These are phyloP conservation scores for Laetiporus sulphureus DNA, from an alignment of 1,284 basidiomycete species.

Conservation along the genomic window DNA sequence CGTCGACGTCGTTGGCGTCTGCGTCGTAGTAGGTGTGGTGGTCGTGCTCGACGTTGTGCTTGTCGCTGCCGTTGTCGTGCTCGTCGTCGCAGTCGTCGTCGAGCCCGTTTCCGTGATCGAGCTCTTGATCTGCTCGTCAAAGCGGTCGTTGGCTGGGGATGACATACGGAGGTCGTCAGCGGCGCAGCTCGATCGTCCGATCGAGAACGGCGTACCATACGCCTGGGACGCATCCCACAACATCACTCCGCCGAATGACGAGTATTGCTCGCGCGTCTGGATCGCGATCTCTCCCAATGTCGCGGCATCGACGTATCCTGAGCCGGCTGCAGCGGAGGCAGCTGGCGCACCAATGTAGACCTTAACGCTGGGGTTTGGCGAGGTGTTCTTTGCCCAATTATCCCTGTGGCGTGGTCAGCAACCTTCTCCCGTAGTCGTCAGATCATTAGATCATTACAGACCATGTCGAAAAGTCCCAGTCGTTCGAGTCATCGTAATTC, in stretches of 20 bases:
- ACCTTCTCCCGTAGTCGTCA: too few species aligned
- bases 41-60: constrained; percentile 21
- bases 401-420: constrained; percentile 35
- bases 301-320: constrained; percentile 43
- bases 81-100: constrained; percentile 8
- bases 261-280: constrained; percentile 40
- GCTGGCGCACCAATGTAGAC: constrained; percentile 59
- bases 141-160: constrained; percentile 43
- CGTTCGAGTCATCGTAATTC: constrained; percentile 34
- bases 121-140: constrained; percentile 45
- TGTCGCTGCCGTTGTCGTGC: constrained; percentile 17
- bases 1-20: constrained; percentile 15
- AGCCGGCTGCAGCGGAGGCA: constrained; percentile 38
- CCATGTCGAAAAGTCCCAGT: constrained; percentile 48
- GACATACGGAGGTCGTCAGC: too few species aligned
- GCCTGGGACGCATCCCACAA: constrained; percentile 61
- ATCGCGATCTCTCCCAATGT: constrained; percentile 39
- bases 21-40: constrained; percentile 18
- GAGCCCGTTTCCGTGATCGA: constrained; percentile 33
- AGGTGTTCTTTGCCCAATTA: constrained; percentile 51
- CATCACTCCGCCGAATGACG: constrained; percentile 68
- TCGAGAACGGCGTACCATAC: constrained; percentile 32
- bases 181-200: too few species aligned
- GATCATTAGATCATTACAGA: too few species aligned
- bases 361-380: constrained; percentile 54